phyloP scores from a whole-genome alignment of 2,329 filamentous ascomycete species.

The Stachybotrys chartarum region DNA sequence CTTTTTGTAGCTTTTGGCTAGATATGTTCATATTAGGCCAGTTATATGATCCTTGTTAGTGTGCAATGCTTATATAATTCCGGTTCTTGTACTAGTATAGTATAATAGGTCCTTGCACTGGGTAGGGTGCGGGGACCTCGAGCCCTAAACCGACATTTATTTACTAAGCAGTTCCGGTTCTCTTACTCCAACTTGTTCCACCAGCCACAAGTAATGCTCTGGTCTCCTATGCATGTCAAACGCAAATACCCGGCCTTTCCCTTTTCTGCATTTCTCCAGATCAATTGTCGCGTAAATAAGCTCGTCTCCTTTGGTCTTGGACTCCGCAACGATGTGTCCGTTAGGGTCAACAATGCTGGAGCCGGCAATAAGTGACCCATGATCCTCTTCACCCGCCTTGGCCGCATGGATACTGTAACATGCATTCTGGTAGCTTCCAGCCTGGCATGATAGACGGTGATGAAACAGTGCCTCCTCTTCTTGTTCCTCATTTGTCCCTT shows the following conservation, averaged over 20 bases:
- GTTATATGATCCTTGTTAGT: too few species aligned
- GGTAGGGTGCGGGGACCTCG: too few species aligned
- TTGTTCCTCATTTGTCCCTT: slow-evolving; percentile 28
- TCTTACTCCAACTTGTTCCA: slow-evolving; percentile 27
- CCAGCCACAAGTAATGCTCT: slow-evolving; percentile 33
- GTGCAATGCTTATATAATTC: neutral
- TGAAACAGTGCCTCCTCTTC: slow-evolving; percentile 41
- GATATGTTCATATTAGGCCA: too few species aligned
- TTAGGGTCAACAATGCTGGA: slow-evolving; percentile 40
- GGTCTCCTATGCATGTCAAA: slow-evolving; percentile 33
- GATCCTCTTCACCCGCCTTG: slow-evolving; percentile 42
- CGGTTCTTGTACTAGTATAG: too few species aligned
- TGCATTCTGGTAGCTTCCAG: slow-evolving; percentile 45
- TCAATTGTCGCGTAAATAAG: slow-evolving; percentile 42
- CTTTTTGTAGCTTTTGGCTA: too few species aligned
- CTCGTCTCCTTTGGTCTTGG: slow-evolving; percentile 39
- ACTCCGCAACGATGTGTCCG: slow-evolving; percentile 41
- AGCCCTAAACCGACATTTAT: too few species aligned
- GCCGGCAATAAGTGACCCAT: slow-evolving; percentile 33
- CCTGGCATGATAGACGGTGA: slow-evolving; percentile 42
- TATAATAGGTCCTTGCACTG: too few species aligned
- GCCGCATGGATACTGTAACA: slow-evolving; percentile 42
- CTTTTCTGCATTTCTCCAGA: slow-evolving; percentile 36
- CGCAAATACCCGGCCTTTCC: slow-evolving; percentile 40
- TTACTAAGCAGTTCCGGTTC: slow-evolving; percentile 5